Evolutionary conservation across 768 basidiomycete genomes (phyloP), one percentile per base, ranked within the genome.

Genomic region (Trametes meyenii): DNA sequence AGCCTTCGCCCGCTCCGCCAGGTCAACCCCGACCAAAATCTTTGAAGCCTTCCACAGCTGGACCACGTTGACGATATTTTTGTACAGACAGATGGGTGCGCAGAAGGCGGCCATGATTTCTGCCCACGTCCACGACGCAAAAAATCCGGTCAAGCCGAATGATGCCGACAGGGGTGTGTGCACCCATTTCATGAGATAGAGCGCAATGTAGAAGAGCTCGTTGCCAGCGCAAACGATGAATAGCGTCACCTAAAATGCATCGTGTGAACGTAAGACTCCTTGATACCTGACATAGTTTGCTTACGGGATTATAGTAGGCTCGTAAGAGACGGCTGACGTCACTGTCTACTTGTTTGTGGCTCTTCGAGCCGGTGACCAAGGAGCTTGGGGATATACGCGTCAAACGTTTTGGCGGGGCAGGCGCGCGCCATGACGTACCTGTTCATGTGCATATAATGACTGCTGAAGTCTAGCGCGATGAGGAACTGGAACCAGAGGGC

Each of bases 371-470:
- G 21, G 96, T 97, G 19, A 91, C 84, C n/a, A 99, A 84, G 35
- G 96, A 96, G 70, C 96, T 99, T 60, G 17, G 19, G 24, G 56
- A 40, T 21, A 17, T 46, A n/a, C 29, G 50, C 50, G 69, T 60
- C 48, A 58, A 60, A 64, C 42, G 5, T 6, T 8, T 13, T 6
- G 21, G 21, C 6, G 8, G 45, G 21, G 21, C 14, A 4, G 21
- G 45, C 45, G 23, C 50, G 56, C 14, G 21, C 12, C 12, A 26
- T 2, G 5, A 39, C 83, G 54, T 69, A 96, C 96, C 96, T 97
- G 75, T 98, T 97, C 97, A 98, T 99, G 75, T 98, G 97, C 86
- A 98, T 98, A 77, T 98, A 98, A 76, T 98, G 97, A 67, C 94
- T 96, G 68, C 91, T 89, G 73, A 99, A 99, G 74, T 99, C 97